phyloP scores from a whole-genome alignment of 2,329 filamentous ascomycete genomes.

The Sphaerulina vaccinii region DNA sequence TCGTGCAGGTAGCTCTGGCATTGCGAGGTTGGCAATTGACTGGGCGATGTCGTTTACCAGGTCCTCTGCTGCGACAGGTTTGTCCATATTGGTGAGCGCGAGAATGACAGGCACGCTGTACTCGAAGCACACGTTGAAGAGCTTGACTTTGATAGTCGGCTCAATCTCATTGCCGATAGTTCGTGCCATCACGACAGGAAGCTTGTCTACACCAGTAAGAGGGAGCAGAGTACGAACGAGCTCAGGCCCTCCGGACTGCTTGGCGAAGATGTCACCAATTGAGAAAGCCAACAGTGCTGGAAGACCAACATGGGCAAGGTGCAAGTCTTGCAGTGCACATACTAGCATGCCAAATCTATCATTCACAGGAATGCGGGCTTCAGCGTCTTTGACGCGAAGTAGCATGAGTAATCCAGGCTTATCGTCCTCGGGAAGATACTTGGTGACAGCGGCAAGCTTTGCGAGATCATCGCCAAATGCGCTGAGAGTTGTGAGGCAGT shows the following conservation, averaged over 20 bases:
- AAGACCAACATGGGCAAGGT: conserved; percentile 77
- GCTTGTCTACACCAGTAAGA: conserved; percentile 39
- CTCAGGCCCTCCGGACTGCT: conserved; percentile 55
- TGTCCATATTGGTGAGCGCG: conserved; percentile 68
- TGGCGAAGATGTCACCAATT: conserved; percentile 66
- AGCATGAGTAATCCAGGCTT: conserved; percentile 82
- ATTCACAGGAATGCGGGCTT: conserved; percentile 63
- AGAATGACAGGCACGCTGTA: conserved; percentile 84
- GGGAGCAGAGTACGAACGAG: conserved; percentile 65
- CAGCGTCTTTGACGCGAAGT: conserved; percentile 62
- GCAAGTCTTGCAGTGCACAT: conserved; percentile 60
- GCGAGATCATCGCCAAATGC: conserved; percentile 72
- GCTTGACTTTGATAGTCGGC: conserved; percentile 80
- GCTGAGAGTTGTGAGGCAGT: conserved; percentile 66
- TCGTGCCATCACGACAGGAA: conserved; percentile 77
- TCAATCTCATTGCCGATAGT: conserved; percentile 95
- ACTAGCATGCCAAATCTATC: conserved; percentile 65
- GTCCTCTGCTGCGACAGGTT: conserved; percentile 45
- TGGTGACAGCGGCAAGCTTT: conserved; percentile 81
- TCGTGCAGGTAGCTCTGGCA: conserved; percentile 58
- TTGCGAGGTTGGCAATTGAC: conserved; percentile 60
- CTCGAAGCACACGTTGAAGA: conserved; percentile 81
- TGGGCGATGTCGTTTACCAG: conserved; percentile 72
- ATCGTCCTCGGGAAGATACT: conserved; percentile 94
- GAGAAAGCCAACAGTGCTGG: conserved; percentile 81